These are phyloP conservation scores for Yarrowia sp. DNA, from an alignment of 805 yeast species.

Conservation along the genomic window DNA sequence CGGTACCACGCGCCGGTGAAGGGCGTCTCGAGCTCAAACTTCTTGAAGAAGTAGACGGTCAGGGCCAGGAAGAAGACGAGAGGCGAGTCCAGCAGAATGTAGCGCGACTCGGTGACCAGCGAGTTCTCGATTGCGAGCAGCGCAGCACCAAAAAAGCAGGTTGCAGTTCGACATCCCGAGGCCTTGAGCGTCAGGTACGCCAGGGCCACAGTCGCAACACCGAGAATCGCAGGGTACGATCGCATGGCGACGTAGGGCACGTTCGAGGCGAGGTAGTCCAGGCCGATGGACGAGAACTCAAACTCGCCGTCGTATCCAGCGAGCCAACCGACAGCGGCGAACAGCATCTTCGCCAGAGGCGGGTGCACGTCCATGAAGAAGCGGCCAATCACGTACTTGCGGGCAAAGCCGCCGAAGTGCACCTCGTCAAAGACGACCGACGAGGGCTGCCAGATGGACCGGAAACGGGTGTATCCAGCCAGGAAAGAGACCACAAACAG, in stretches of 20 bases:
- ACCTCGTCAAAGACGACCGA: slow-evolving; percentile 85
- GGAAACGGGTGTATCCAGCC: slow-evolving; percentile 60
- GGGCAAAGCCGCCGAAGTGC: slow-evolving; percentile 95
- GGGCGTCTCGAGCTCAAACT: slow-evolving; percentile 47
- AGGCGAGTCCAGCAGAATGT: slow-evolving; percentile 48
- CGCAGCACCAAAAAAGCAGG: slow-evolving; percentile 52
- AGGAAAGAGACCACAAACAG: slow-evolving; percentile 46
- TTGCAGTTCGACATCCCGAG: slow-evolving; percentile 51
- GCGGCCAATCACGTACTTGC: slow-evolving; percentile 64
- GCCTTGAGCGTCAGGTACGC: slow-evolving; percentile 56
- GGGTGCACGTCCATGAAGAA: slow-evolving; percentile 74
- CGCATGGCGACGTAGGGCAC: slow-evolving; percentile 59
- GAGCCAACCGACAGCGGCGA: slow-evolving; percentile 51
- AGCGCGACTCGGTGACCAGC: slow-evolving; percentile 58
- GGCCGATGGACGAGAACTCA: slow-evolving; percentile 48
- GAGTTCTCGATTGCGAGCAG: slow-evolving; percentile 64
- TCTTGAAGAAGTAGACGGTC: slow-evolving; percentile 52
- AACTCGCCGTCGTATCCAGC: slow-evolving; percentile 54
- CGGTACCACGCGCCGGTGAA: slow-evolving; percentile 54
- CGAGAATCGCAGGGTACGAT: slow-evolving; percentile 53
- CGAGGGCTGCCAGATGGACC: slow-evolving; percentile 61
- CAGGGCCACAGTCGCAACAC: slow-evolving; percentile 52
- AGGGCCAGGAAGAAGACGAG: slow-evolving; percentile 46
- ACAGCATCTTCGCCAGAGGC: slow-evolving; percentile 62
- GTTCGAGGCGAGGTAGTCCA: slow-evolving; percentile 40